Percentiles rank a stretch among this genome's conserved stretches.
Evolutionary conservation across 805 yeast species (phyloP).

Genomic region (Suhomyces emberorum): DNA sequence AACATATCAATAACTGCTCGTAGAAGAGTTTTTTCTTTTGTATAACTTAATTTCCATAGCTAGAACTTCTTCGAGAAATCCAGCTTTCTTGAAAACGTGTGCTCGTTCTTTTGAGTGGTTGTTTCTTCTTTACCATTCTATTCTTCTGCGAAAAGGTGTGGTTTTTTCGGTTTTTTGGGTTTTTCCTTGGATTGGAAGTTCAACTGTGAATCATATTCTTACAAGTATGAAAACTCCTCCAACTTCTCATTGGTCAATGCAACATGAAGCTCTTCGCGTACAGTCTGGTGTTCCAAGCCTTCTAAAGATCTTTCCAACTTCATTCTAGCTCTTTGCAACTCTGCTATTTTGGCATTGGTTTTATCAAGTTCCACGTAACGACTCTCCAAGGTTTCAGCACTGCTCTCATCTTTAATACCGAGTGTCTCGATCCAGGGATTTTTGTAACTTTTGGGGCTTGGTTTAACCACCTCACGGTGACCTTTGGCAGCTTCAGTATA

Average conservation of each 20-base stretch:
- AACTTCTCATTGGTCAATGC: slow-evolving; percentile 45
- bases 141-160: too few relatives aligned
- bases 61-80: too few relatives aligned
- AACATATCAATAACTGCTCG: too few relatives aligned
- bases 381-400: slow-evolving; percentile 22
- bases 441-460: slow-evolving; percentile 6
- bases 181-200: too few relatives aligned
- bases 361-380: slow-evolving; percentile 22
- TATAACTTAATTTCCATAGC: too few relatives aligned
- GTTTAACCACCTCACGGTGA: neutral
- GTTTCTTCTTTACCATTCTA: too few relatives aligned
- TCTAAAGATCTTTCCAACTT: slow-evolving; percentile 18
- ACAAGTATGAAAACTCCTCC: slow-evolving; percentile 49
- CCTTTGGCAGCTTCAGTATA: neutral
- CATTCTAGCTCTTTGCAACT: slow-evolving; percentile 22
- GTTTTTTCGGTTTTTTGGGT: too few relatives aligned
- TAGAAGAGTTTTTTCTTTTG: too few relatives aligned
- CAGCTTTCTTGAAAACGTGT: too few relatives aligned
- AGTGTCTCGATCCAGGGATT: slow-evolving; percentile 36
- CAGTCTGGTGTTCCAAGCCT: slow-evolving; percentile 21
- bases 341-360: slow-evolving; percentile 23
- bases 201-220: too few relatives aligned
- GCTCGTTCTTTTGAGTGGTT: too few relatives aligned
- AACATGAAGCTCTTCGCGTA: slow-evolving; percentile 33
- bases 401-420: slow-evolving; percentile 23